Evolutionary conservation across 805 yeast species (phyloP).

Genomic region (Yamadazyma scolyti): DNA sequence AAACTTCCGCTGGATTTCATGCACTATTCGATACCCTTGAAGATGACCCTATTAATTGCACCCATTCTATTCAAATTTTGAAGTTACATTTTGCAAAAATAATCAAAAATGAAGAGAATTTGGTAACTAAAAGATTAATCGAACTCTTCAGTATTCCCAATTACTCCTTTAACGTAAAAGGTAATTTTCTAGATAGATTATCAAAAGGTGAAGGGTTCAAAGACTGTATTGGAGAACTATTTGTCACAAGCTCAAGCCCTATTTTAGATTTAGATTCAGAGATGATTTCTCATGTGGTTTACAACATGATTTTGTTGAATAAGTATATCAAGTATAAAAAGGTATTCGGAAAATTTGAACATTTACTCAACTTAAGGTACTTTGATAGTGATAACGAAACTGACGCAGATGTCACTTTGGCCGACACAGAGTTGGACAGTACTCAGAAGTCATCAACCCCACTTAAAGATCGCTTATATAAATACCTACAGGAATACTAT

Average conservation of each 20-base stretch:
- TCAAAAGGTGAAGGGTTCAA: conserved; percentile 33
- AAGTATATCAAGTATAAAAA: conserved; percentile 22
- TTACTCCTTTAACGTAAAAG: conserved; percentile 28
- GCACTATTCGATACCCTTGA: conserved; percentile 26
- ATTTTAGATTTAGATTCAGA: conserved; percentile 32
- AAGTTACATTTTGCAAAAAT: conserved; percentile 18
- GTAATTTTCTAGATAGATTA: conserved; percentile 31
- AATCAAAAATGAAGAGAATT: conserved; percentile 16
- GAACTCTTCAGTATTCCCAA: conserved; percentile 26
- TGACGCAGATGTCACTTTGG: conserved; percentile 7
- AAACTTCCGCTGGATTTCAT: conserved; percentile 36
- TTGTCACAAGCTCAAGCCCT: conserved; percentile 36
- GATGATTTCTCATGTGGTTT: conserved; percentile 28
- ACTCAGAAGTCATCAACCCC: conserved; percentile 2
- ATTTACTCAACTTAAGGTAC: conserved; percentile 3
- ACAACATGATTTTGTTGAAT: conserved; percentile 26
- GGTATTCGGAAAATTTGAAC: conserved; percentile 9
- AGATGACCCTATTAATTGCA: conserved; percentile 32
- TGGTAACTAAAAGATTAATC: conserved; percentile 13
- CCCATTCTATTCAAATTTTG: conserved; percentile 30
- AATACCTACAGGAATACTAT: conserved; percentile 26
- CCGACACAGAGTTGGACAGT: conserved; percentile 1
- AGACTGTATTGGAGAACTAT: conserved; percentile 33
- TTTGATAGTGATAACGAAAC: conserved; percentile 2
- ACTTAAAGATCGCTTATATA: conserved; percentile 14